Percentiles rank a stretch among this genome's conserved stretches.
These are phyloP conservation scores for Halophytophthora polymorphica DNA, from an alignment of 352 stramenopile genomes.

Conservation along the genomic window DNA sequence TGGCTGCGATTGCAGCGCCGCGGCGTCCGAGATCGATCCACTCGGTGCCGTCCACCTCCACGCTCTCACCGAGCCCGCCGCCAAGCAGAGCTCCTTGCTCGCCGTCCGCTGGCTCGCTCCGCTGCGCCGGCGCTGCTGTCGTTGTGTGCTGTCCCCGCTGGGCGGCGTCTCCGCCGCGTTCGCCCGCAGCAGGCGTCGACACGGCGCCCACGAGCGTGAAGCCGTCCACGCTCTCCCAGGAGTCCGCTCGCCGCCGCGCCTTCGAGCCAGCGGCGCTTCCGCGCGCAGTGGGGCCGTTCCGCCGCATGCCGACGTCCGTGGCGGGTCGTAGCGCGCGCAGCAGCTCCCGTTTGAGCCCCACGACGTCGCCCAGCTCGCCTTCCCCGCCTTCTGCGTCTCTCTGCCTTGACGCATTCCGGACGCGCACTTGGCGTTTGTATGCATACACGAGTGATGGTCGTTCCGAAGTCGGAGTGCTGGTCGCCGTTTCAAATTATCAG, in stretches of 20 bases:
- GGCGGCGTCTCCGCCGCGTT: conserved; percentile 12
- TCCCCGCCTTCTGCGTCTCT: no score
- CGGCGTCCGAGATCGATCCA: conserved; percentile 43
- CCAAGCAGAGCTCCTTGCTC: background rate
- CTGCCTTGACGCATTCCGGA: no score
- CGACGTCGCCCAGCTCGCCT: no score
- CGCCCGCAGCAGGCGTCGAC: background rate
- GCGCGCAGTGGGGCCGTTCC: background rate
- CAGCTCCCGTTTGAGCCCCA: no score
- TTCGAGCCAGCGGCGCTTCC: background rate
- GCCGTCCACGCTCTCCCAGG: conserved; percentile 31
- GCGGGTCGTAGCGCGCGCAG: no score
- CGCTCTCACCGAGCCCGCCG: conserved; percentile 18
- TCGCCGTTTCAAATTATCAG: no score
- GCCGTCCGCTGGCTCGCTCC: conserved; percentile 6
- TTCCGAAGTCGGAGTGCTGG: no score
- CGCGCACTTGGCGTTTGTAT: no score
- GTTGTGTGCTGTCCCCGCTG: background rate
- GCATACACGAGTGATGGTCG: no score
- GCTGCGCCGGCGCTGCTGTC: background rate
- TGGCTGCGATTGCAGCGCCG: conserved; percentile 3
- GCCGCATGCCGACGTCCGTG: background rate
- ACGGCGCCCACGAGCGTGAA: conserved; percentile 21
- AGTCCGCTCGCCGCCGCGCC: conserved; percentile 13
- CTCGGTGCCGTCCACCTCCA: conserved; percentile 29